These are phyloP conservation scores for Graphilbum fragrans DNA, from an alignment of 2,329 filamentous ascomycete species.

Conservation along the genomic window DNA sequence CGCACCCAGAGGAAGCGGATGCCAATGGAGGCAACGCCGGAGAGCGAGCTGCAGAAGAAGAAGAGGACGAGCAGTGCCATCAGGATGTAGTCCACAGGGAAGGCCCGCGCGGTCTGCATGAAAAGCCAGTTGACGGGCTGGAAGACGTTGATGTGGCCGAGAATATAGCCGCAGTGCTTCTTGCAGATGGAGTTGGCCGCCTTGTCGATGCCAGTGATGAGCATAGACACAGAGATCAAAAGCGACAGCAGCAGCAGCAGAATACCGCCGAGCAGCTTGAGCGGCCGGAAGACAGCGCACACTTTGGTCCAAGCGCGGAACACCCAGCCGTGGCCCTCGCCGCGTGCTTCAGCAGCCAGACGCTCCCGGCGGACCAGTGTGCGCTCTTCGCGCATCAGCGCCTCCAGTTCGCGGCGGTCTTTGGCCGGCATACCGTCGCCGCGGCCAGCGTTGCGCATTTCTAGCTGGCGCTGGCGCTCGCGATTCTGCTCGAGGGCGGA, in stretches of 20 bases:
- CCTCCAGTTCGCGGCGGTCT: conserved; percentile 79
- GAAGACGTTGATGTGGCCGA: conserved; percentile 79
- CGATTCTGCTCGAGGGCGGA: conserved; percentile 77
- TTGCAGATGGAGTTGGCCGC: conserved; percentile 92
- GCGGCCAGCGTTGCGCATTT: conserved; percentile 70
- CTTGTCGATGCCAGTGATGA: conserved; percentile 93
- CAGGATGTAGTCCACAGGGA: conserved; percentile 84
- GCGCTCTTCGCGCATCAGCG: conserved; percentile 78
- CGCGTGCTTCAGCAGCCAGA: conserved; percentile 69
- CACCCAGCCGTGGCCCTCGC: conserved; percentile 63
- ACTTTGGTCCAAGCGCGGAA: conserved; percentile 68
- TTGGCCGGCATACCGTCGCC: conserved; percentile 66
- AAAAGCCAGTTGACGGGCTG: conserved; percentile 91
- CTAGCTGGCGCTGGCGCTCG: conserved; percentile 83
- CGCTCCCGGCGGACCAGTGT: conserved; percentile 83
- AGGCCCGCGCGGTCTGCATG: conserved; percentile 66
- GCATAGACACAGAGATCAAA: conserved; percentile 79
- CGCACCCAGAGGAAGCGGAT: conserved; percentile 95
- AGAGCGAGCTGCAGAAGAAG: conserved; percentile 79
- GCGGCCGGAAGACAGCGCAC: conserved; percentile 70
- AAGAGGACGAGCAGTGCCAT: conserved; percentile 76
- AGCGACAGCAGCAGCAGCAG: conserved; percentile 63
- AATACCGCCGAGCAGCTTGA: conserved; percentile 80
- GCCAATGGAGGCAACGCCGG: conserved; percentile 74
- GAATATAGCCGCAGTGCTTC: conserved; percentile 78